Evolutionary conservation across 441 rosid genomes (phyloP), one percentile per base, ranked within the genome.

Genomic region (Jatropha podagrica): DNA sequence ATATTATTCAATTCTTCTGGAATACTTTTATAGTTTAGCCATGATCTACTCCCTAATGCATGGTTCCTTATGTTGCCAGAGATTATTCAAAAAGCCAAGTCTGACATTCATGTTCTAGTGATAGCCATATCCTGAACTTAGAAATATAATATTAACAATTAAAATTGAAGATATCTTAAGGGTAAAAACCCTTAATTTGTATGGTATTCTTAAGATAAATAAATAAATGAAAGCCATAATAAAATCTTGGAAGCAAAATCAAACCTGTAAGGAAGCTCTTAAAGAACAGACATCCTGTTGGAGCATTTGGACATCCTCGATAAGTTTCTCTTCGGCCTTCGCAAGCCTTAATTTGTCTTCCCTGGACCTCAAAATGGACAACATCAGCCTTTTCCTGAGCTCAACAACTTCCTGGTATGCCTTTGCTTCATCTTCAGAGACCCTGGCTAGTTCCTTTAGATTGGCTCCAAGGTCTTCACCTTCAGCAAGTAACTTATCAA

Each of bases 221-320:
- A 56, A 69, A 63, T 27, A 40, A 55, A 69, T 41, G 23, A 4
- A 48, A 61, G 32, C 11, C 48, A 62, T 17, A 15, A 38, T 9
- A 27, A 74, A 65, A 61, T 3, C 69, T 7, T 56, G 58, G 61
- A 78, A 75, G 67, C 42, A 73, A 82, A 74, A 80, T 15, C 14
- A 74, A 51, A 93, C 98, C 96, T 90, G 90, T 49, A 91, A 73
- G 52, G 85, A 86, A 80, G 88, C 88, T 82, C 95, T 90, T 17
- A 89, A 88, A 32, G 89, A 80, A 56, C 90, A 87, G 82, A 85
- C 92, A 70, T 92, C 90, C 78, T 81, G 87, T 74, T 87, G 96
- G 81, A 92, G 87, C 78, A 27, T 74, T 74, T 85, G 93, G 67
- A 94, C 94, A 79, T 92, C 96, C 82, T 83, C 88, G 27, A 86